Evolutionary conservation across 768 basidiomycete species (phyloP).

Genomic region (Hysterangium stoloniferum): DNA sequence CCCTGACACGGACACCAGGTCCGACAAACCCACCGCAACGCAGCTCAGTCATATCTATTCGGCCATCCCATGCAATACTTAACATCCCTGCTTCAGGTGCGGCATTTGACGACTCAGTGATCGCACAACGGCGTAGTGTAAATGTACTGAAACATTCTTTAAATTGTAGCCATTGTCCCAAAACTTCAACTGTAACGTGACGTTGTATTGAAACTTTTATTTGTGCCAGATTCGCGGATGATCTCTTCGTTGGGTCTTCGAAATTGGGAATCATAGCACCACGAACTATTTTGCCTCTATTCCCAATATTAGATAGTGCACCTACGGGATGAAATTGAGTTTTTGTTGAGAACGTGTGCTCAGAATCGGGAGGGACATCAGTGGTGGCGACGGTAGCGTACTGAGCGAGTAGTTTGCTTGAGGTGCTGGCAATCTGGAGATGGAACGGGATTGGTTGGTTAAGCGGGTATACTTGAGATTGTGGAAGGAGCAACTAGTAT

Average conservation of each 20-base stretch:
- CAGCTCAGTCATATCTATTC: conserved; percentile 44
- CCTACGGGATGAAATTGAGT: not conserved
- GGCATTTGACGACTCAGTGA: not conserved
- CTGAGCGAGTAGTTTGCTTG: not conserved
- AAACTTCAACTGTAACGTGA: not conserved
- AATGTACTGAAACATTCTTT: conserved; percentile 1
- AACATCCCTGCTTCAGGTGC: not conserved
- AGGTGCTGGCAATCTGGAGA: conserved; percentile 39
- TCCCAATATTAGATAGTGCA: not conserved
- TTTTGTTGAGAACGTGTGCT: not conserved
- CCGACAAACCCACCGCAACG: conserved; percentile 52
- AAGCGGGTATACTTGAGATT: conserved; percentile 44
- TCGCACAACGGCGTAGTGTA: not conserved
- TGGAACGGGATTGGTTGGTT: conserved; percentile 57
- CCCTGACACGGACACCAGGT: conserved; percentile 57
- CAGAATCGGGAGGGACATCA: not conserved
- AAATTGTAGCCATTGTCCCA: conserved; percentile 2
- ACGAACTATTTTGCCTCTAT: too few species aligned
- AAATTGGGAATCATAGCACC: not conserved
- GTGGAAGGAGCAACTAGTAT: conserved; percentile 52
- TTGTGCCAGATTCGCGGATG: conserved; percentile 36
- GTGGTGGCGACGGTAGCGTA: not conserved
- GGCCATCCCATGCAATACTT: conserved; percentile 44
- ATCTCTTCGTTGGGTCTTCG: conserved; percentile 27
- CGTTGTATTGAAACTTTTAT: conserved; percentile 15